A percentile compares a stretch with the other conserved stretches of the same genome.
These are phyloP conservation scores for Tulasnella sp. DNA, from an alignment of 768 basidiomycete genomes.

Conservation along the genomic window DNA sequence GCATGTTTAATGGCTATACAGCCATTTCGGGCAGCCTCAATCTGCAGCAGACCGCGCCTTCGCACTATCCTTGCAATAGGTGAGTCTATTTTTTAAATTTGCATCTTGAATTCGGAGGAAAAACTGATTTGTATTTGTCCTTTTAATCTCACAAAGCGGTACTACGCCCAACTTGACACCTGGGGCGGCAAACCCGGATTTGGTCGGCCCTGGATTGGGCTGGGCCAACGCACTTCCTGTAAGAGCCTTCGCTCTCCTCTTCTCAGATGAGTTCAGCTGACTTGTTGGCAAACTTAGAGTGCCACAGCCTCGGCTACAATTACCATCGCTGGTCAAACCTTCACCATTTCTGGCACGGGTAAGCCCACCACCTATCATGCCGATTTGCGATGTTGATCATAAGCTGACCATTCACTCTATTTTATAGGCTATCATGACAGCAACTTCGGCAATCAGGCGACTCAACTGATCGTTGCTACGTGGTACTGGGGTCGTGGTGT, in stretches of 20 bases:
- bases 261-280: too few relatives aligned
- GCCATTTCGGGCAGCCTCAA: not conserved
- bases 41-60: not conserved
- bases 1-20: not conserved
- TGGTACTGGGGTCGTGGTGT: slow-evolving; percentile 1
- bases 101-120: not conserved
- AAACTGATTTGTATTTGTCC: too few relatives aligned
- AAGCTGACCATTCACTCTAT: not conserved
- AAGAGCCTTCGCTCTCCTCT: not conserved
- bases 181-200: not conserved
- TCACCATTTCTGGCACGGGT: too few relatives aligned
- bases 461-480: not conserved
- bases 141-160: too few relatives aligned
- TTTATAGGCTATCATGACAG: not conserved
- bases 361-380: too few relatives aligned
- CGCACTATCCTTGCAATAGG: slow-evolving; percentile 2
- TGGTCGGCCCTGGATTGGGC: not conserved
- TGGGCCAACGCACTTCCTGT: not conserved
- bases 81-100: not conserved
- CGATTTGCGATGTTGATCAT: too few relatives aligned
- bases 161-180: not conserved
- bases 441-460: not conserved
- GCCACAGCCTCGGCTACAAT: not conserved
- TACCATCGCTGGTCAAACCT: too few relatives aligned
- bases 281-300: not conserved